Evolutionary conservation across 805 yeast species (phyloP).

Genomic region (Saturnispora silvae): DNA sequence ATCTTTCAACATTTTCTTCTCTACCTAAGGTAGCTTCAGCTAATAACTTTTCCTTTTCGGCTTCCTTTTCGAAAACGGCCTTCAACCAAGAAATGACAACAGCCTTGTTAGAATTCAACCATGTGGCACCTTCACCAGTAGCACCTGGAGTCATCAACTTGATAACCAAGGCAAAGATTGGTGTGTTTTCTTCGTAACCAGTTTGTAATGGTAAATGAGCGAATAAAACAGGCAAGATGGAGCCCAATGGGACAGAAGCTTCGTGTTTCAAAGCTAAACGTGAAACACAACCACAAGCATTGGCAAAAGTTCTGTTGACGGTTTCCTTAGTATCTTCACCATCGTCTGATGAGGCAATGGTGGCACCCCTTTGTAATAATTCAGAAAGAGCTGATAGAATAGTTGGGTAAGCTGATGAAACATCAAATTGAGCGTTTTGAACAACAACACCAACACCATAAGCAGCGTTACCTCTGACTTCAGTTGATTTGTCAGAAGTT

Average conservation of each 20-base stretch:
- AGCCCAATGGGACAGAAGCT: conserved; percentile 64
- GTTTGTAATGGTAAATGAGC: conserved; percentile 76
- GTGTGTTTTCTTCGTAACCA: conserved; percentile 87
- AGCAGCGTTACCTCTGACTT: conserved; percentile 91
- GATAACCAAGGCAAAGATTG: conserved; percentile 71
- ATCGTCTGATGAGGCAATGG: conserved; percentile 52
- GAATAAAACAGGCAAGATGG: conserved; percentile 63
- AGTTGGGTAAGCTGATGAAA: conserved; percentile 53
- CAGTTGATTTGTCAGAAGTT: conserved; percentile 66
- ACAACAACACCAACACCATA: conserved; percentile 84
- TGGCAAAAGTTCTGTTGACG: conserved; percentile 77
- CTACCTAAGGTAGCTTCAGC: conserved; percentile 74
- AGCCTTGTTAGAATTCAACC: conserved; percentile 46
- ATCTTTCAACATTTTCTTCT: conserved; percentile 68
- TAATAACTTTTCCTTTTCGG: conserved; percentile 58
- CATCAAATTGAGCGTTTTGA: conserved; percentile 41
- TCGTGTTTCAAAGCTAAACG: conserved; percentile 74
- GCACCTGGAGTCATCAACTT: conserved; percentile 38
- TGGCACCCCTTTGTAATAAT: conserved; percentile 60
- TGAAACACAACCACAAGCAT: conserved; percentile 95
- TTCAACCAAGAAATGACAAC: conserved; percentile 59
- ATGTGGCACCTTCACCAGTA: conserved; percentile 42
- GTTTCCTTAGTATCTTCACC: conserved; percentile 74
- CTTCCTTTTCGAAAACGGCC: conserved; percentile 62
- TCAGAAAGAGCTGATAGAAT: conserved; percentile 60